Evolutionary conservation across 1,284 basidiomycete species (phyloP), one percentile per base, ranked within the genome.

Genomic region (Malassezia brasiliensis): DNA sequence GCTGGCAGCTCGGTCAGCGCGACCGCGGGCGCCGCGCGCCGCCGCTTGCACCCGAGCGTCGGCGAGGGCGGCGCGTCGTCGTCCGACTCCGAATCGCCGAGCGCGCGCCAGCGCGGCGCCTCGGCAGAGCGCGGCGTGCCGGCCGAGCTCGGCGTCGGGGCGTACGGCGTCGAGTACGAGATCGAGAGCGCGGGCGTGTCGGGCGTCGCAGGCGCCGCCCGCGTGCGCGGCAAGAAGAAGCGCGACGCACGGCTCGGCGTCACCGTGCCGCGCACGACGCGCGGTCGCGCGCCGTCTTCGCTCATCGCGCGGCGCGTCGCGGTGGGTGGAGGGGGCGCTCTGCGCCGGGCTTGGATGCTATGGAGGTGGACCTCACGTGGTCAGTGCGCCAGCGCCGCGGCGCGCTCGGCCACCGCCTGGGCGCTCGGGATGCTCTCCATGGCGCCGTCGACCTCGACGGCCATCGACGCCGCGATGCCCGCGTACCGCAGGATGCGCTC

Each of bases 371-470:
- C 22, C 14, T 10, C 38, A 40, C 9, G 25, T 22, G 40, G 15
- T 17, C 17, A 42, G 15, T 22, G 20, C 35, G 31, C 39, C 14
- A 32, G 30, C 3, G 11, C 19, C 31, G 22, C 20, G 2, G 15
- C 35, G 28, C 28, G 31, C 45, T 35, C 35, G 15, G 42, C 31
- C 7, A 73, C 70, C 8, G 65, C 62, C 12, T 63, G 48, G 9
- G 54, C 55, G 6, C 32, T 34, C 0, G 72, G 72, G 25, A 73
- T 68, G 45, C 65, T 68, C 50, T 73, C 67, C 69, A 73, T 67
- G 0, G 72, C 72, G 5, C 70, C 72, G 34, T 66, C 56, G 17
- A 52, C 61, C 47, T 72, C 72, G 19, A 72, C 71, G 3, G 70
- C 68, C 55, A 73, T 57, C 40, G 62, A 63, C 11, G 72, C 65